Percentiles rank a stretch among this genome's conserved stretches.
These are phyloP conservation scores for Aspergillus japonicus DNA, from an alignment of 2,329 filamentous ascomycete genomes.

Conservation along the genomic window DNA sequence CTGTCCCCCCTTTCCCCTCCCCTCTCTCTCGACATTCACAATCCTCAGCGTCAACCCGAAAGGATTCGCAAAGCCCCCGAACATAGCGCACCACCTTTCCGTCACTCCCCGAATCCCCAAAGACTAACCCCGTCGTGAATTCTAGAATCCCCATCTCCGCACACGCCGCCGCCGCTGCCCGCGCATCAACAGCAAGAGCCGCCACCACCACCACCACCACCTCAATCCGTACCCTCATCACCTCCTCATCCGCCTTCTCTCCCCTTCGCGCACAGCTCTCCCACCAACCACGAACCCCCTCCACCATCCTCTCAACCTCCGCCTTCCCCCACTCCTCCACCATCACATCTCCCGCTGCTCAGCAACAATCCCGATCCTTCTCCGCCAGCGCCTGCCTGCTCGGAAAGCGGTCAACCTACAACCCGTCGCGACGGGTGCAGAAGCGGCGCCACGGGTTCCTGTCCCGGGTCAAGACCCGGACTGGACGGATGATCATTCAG, in stretches of 20 bases:
- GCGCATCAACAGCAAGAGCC: conserved; percentile 12
- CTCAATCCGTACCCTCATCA: conserved; percentile 15
- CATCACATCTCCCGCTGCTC: conserved; percentile 14
- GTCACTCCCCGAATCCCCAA: neutral
- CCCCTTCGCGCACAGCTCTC: neutral
- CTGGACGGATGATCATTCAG: conserved; percentile 55
- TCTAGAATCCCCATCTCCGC: conserved; percentile 1
- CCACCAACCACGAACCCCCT: neutral
- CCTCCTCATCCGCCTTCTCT: conserved; percentile 6
- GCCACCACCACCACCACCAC: conserved; percentile 13
- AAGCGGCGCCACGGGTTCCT: conserved; percentile 64
- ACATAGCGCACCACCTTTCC: neutral
- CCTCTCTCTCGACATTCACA: neutral
- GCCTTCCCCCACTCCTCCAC: neutral
- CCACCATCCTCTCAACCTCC: conserved; percentile 6
- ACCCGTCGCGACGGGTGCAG: conserved; percentile 58
- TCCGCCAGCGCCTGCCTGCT: conserved; percentile 45
- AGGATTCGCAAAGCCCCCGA: neutral
- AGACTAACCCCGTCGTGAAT: neutral
- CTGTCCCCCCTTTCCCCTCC: neutral
- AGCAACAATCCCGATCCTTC: conserved; percentile 38
- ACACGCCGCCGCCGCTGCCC: neutral
- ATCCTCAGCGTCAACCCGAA: neutral
- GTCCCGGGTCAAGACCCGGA: conserved; percentile 51
- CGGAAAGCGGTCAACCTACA: conserved; percentile 55